A percentile compares a stretch with the other conserved stretches of the same genome.
Evolutionary conservation across 805 yeast genomes (phyloP).

Genomic region (Zygoascus ofunaensis): DNA sequence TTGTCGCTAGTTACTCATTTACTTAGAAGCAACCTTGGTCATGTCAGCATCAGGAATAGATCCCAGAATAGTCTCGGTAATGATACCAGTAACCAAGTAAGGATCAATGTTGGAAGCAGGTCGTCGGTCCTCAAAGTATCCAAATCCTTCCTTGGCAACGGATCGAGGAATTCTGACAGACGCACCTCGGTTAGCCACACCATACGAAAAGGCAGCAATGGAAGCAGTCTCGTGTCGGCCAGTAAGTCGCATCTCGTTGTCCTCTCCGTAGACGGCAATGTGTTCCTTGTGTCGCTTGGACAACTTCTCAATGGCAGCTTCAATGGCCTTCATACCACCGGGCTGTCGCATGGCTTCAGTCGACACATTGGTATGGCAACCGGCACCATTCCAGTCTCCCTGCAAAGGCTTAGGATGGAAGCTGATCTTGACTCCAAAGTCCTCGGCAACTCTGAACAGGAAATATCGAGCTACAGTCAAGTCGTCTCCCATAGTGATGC

Average conservation of each 20-base stretch:
- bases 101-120: constrained; percentile 99
- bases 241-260: constrained; percentile 90
- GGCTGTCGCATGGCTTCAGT: constrained; percentile 83
- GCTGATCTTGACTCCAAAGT: constrained; percentile 95
- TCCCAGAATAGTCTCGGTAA: constrained; percentile 95
- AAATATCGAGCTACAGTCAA: constrained; percentile 94
- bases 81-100: constrained; percentile 95
- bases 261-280: constrained; percentile 89
- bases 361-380: constrained; percentile 98
- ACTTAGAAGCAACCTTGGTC: constrained; percentile 45
- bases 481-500: constrained; percentile 95
- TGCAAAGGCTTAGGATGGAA: constrained; percentile 98
- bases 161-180: constrained; percentile 98
- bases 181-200: constrained; percentile 99
- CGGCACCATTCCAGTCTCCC: constrained; percentile 99
- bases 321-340: constrained; percentile 95
- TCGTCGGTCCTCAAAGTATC: constrained; percentile 99
- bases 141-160: constrained; percentile 95
- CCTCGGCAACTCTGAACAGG: constrained; percentile 92
- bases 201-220: constrained; percentile 80
- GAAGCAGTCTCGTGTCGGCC: constrained; percentile 99
- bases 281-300: constrained; percentile 96
- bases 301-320: constrained; percentile 84
- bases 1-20: too few species aligned
- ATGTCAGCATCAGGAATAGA: constrained; percentile 91